Base-by-base conservation (phyloP, 805 yeast genomes). In the Pichia sporocuriosa region DNA sequence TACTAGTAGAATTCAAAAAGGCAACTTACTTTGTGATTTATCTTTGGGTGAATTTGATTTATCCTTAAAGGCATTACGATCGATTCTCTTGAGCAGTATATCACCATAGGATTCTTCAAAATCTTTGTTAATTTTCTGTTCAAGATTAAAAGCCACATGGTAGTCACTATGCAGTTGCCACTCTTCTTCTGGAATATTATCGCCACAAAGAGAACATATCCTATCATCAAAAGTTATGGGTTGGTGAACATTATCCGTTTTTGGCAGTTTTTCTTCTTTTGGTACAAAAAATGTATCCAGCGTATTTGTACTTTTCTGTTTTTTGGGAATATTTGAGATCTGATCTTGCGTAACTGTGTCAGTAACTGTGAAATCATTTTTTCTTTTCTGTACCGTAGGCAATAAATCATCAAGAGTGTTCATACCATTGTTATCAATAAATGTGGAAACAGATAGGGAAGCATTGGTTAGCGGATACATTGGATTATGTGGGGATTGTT, bases 401-500 rank as follows among this genome's bases (percentile, higher is more conserved):
- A 47, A 44, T 33, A 58, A 49, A 13, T 55, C 55, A 42, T 61
- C 67, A 3, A 62, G 46, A 1, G 58, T 48, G 17, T 51, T 45
- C 13, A 35, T 39, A 1, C 41, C 38, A 25, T 62, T 65, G 0
- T 69, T n/a, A 20, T 48, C 39, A 3, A 36, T 32, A 31, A 83
- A 78, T 42, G 73, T 75, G 3, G 81, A 67, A 2, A 81, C 59
- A 0, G 69, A 65, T 45, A 82, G 57, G 20, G 74, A 72, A 44
- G 80, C 61, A 44, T 73, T 70, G 2, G 65, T 58, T 31, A 79
- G 54, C 0, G 84, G 81, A 45, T 69, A 77, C 51, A 67, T 57
- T 2, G 49, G 38, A 1, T 17, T 7, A 7, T 16, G 28, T 4
- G 38, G 35, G 2, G 35, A 28, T 0, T 59, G 59, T 12, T 35